Conservation (phyloP, 2,329 filamentous ascomycete genomes). For the Grosmannia huntii region DNA sequence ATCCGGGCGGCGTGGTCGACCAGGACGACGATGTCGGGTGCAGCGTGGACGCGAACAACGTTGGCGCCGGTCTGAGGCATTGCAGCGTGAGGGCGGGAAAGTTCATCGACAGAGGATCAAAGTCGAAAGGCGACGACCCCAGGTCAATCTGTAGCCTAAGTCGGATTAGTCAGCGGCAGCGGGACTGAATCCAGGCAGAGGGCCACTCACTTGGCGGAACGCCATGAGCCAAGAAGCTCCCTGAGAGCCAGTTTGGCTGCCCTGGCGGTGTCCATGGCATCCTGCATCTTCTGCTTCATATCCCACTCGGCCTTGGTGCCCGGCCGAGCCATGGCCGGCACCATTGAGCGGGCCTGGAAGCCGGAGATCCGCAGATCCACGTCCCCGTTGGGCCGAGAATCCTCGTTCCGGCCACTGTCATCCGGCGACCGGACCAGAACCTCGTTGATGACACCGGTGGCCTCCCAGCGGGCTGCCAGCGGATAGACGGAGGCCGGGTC, state of each 20-base stretch:
- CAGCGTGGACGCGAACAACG: conserved; percentile 68
- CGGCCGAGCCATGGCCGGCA: not conserved
- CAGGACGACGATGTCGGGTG: conserved; percentile 69
- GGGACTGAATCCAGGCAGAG: too few relatives aligned
- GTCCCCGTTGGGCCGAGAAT: not conserved
- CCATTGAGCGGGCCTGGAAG: not conserved
- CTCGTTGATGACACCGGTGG: conserved; percentile 67
- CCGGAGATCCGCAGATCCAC: conserved; percentile 4
- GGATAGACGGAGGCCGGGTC: conserved; percentile 26
- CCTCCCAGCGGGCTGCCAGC: conserved; percentile 56
- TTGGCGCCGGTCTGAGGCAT: conserved; percentile 67
- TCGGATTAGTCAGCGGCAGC: not conserved
- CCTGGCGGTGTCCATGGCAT: conserved; percentile 65
- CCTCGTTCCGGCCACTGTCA: conserved; percentile 20
- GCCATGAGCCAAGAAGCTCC: conserved; percentile 69
- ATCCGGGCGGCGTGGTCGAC: conserved; percentile 63
- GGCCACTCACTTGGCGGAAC: conserved; percentile 61
- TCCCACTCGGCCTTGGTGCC: conserved; percentile 45
- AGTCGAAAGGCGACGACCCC: conserved; percentile 53
- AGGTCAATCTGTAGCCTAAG: conserved; percentile 32
- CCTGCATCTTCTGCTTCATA: conserved; percentile 48
- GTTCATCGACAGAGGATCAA: conserved; percentile 73
- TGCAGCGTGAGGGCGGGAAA: conserved; percentile 77
- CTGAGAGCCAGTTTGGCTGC: conserved; percentile 76
- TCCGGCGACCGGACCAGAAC: conserved; percentile 41